A percentile compares a stretch with the other conserved stretches of the same genome.
phyloP scores from a whole-genome alignment of 306 rosid species.

The Ceratonia siliqua region DNA sequence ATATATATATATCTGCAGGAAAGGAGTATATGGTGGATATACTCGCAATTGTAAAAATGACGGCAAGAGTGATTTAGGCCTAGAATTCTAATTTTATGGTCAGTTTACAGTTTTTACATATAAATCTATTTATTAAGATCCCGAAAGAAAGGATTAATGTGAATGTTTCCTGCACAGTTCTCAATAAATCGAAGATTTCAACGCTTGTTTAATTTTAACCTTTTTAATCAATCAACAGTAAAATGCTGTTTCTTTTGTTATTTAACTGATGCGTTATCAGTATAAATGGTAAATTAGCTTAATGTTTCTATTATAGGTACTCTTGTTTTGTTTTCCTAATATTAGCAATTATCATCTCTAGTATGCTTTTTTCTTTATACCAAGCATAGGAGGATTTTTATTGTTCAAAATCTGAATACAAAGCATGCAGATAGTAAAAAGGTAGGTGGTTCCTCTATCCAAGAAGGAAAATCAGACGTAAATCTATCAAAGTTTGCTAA shows the following conservation, averaged over 20 bases:
- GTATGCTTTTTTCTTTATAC: background rate
- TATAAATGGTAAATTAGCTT: background rate
- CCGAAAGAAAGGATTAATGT: background rate
- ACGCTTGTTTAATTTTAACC: background rate
- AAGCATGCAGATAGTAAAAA: no score
- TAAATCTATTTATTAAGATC: background rate
- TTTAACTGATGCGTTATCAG: background rate
- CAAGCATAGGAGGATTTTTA: no score
- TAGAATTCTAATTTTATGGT: background rate
- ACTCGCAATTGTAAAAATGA: background rate
- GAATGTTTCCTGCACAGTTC: background rate
- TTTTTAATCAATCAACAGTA: background rate
- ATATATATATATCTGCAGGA: background rate
- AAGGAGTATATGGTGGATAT: background rate
- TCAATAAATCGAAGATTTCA: background rate
- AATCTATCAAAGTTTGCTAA: no score
- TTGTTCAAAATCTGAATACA: no score
- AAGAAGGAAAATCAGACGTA: no score
- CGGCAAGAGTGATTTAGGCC: background rate
- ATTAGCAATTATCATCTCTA: background rate
- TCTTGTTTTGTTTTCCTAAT: background rate
- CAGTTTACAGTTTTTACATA: no score
- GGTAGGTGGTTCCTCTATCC: no score
- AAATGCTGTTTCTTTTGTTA: background rate
- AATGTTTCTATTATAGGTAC: background rate